phyloP scores from a whole-genome alignment of 2,329 filamentous ascomycete species.

The Clonostachys rosea region DNA sequence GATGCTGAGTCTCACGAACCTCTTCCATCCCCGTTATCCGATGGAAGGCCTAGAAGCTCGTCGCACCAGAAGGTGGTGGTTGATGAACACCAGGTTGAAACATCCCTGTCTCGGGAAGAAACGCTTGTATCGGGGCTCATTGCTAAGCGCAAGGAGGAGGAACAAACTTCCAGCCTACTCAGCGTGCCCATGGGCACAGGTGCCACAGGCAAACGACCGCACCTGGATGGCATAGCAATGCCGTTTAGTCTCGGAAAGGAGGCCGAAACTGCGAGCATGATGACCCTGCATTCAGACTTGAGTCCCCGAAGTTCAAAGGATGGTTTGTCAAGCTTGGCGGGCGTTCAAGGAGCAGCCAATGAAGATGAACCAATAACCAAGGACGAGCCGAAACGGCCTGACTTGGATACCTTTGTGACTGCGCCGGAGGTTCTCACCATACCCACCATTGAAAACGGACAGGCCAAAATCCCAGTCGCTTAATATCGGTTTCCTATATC shows the following conservation, averaged over 20 bases:
- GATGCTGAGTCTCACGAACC: constrained; percentile 33
- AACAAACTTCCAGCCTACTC: constrained; percentile 26
- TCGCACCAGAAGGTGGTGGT: constrained; percentile 35
- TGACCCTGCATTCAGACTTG: constrained; percentile 51
- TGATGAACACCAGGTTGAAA: constrained; percentile 44
- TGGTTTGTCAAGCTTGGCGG: no score
- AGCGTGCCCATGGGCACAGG: constrained; percentile 38
- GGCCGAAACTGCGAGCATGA: constrained; percentile 64
- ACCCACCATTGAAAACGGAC: neutral
- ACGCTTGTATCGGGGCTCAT: constrained; percentile 38
- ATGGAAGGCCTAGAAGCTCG: constrained; percentile 30
- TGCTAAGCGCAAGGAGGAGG: constrained; percentile 30
- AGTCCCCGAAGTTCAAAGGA: constrained; percentile 3
- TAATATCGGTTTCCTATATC: no score
- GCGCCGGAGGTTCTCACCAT: neutral
- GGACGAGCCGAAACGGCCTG: neutral
- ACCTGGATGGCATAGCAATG: constrained; percentile 64
- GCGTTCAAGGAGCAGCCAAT: neutral
- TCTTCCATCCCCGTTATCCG: constrained; percentile 9
- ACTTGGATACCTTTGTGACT: constrained; percentile 1
- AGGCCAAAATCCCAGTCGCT: no score
- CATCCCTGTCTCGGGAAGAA: constrained; percentile 22
- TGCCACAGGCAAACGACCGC: constrained; percentile 57
- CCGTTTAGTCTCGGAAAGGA: constrained; percentile 67
- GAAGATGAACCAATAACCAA: neutral